Base-by-base conservation (phyloP, 768 basidiomycete species). In the Lentinula lateritia region DNA sequence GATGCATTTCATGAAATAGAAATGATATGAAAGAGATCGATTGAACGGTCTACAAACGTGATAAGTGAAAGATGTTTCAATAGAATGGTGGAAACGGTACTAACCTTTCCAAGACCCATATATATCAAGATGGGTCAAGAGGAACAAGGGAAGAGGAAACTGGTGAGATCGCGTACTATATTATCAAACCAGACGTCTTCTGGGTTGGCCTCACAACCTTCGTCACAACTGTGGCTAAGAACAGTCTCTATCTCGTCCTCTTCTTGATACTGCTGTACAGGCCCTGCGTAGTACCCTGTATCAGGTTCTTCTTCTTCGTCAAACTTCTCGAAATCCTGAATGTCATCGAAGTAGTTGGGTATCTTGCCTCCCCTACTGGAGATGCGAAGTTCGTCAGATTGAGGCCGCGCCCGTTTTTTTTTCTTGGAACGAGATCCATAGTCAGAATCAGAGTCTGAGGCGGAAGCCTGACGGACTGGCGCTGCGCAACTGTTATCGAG, bases 21-120 rank as follows among this genome's bases (percentile, higher is more conserved):
- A 92, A 98, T 2, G 94, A 95, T 28, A 99, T 81, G 77, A 95
- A 96, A 0, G 95, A 75, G 10, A 98, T 96, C 0, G 95, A 95
- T 80, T 99, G 97, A 6, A 99, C 95, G 18, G 92, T 93, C 90
- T 93, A 63, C 2, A 41, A 10, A 45, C 43, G 63, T 15, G 10
- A 16, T 54, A 68, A 62, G n/a, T 62, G 18, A 61, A 65, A 50
- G 23, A 65, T 61, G n/a, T 50, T 50, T 39, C 5, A 58, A 48
- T 48, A 7, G 50, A 60, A n/a, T 0, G 39, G 52, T 62, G 16
- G 9, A 65, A 23, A 36, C 32, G 28, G 18, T 63, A 39, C 66
- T 50, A 64, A 90, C 83, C 85, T 99, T 99, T 58, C 97, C 97
- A 28, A 99, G 89, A 72, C 97, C 97, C 97, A 98, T 69, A 61